These are phyloP conservation scores for Colletotrichum sp. DNA, from an alignment of 2,329 filamentous ascomycete species.

Conservation along the genomic window DNA sequence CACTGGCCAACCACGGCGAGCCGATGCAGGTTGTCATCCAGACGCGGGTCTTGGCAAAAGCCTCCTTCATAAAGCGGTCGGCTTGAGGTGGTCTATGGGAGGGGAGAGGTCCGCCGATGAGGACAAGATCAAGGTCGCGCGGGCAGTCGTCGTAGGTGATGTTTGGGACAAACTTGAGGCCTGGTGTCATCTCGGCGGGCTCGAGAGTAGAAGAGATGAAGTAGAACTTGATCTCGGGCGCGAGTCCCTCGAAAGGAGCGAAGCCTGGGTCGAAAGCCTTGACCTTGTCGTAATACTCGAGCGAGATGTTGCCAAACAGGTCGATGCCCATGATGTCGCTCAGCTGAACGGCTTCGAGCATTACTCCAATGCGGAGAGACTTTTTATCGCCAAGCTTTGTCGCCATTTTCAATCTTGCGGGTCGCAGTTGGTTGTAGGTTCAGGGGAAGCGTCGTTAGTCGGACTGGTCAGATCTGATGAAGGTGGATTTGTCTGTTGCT, in stretches of 20 bases:
- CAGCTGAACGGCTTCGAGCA: constrained; percentile 42
- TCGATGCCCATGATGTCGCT: constrained; percentile 43
- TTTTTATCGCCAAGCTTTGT: constrained; percentile 8
- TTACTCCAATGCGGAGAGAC: constrained; percentile 40
- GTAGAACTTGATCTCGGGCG: constrained; percentile 38
- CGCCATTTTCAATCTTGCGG: background rate
- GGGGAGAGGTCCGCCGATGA: constrained; percentile 40
- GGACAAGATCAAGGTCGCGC: constrained; percentile 43
- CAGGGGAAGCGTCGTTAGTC: background rate
- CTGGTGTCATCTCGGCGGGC: constrained; percentile 32
- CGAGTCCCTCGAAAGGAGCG: constrained; percentile 22
- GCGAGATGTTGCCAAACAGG: constrained; percentile 40
- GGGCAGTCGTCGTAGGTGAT: constrained; percentile 44
- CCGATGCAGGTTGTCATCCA: constrained; percentile 44
- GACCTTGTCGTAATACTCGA: constrained; percentile 24
- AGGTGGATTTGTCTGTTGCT: background rate
- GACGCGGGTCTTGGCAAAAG: constrained; percentile 34
- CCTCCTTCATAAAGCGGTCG: constrained; percentile 38
- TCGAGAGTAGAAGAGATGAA: constrained; percentile 40
- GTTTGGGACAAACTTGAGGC: constrained; percentile 37
- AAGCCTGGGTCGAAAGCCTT: constrained; percentile 23
- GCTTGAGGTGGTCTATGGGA: constrained; percentile 34
- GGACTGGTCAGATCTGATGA: background rate
- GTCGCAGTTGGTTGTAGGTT: background rate
- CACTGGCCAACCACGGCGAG: constrained; percentile 40